phyloP scores from a whole-genome alignment of 495 filamentous ascomycete genomes.

The Achaetomiella virescens region DNA sequence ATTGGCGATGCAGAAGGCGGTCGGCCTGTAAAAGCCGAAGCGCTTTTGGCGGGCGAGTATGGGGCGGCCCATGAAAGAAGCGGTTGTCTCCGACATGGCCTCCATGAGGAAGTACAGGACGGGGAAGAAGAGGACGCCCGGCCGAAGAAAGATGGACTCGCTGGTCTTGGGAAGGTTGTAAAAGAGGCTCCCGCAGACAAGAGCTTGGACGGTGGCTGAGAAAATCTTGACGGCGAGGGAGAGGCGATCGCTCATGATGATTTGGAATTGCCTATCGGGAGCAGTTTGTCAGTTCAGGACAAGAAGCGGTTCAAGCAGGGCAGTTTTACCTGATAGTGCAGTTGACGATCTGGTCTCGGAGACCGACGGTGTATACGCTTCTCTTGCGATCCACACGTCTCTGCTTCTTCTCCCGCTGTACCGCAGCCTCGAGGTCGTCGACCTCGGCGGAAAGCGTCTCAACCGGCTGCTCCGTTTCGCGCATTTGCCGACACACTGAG shows the following conservation, averaged over 20 bases:
- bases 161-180: neutral
- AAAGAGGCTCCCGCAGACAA: constrained; percentile 2
- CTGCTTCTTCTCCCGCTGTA: constrained; percentile 1
- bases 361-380: neutral
- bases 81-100: constrained; percentile 14
- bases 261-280: neutral
- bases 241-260: constrained; percentile 3
- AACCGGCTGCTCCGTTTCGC: constrained; percentile 36
- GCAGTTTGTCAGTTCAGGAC: neutral
- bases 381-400: neutral
- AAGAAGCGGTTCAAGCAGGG: neutral
- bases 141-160: neutral
- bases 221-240: neutral
- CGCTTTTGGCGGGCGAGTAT: constrained; percentile 60
- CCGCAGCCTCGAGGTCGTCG: neutral
- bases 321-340: neutral
- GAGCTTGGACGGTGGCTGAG: constrained; percentile 1
- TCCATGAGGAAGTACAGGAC: constrained; percentile 26
- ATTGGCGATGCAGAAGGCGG: constrained; percentile 50
- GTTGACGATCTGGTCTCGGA: constrained; percentile 2
- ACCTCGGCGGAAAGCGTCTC: neutral
- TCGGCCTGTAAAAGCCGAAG: constrained; percentile 58
- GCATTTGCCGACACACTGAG: neutral
- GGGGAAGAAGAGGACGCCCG: constrained; percentile 40
- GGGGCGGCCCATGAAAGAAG: constrained; percentile 31